These are phyloP conservation scores for Hondaea fermentalgiana DNA, from an alignment of 108 stramenopile genomes.

Conservation along the genomic window DNA sequence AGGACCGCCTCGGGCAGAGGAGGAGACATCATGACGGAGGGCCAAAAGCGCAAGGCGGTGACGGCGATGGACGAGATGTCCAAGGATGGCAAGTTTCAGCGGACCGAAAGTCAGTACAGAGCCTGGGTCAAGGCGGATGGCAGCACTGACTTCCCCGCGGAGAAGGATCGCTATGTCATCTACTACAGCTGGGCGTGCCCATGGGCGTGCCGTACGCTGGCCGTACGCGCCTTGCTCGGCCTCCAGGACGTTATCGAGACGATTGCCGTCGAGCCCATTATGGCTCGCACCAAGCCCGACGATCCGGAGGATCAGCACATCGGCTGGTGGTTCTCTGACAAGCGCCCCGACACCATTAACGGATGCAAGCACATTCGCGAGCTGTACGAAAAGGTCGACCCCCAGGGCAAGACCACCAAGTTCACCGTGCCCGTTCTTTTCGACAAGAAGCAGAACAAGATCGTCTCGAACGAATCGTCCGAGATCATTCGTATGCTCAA, in stretches of 20 bases:
- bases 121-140: conserved; percentile 12
- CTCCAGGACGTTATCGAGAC: conserved; percentile 74
- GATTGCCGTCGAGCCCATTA: conserved; percentile 67
- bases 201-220: conserved; percentile 65
- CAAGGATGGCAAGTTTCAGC: conserved; percentile 20
- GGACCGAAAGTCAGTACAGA: conserved; percentile 16
- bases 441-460: conserved; percentile 80
- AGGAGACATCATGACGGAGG: not conserved
- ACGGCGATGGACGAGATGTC: conserved; percentile 13
- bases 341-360: conserved; percentile 56
- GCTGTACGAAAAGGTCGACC: conserved; percentile 66
- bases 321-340: conserved; percentile 81
- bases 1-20: no score
- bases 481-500: conserved; percentile 96
- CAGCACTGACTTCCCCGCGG: conserved; percentile 3
- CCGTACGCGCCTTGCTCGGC: conserved; percentile 74
- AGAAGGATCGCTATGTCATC: conserved; percentile 47
- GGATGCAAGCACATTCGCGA: conserved; percentile 61
- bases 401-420: conserved; percentile 53
- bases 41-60: not conserved
- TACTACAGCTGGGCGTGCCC: conserved; percentile 55
- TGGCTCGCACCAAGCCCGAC: conserved; percentile 68
- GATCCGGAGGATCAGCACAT: conserved; percentile 65
- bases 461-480: conserved; percentile 93
- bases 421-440: conserved; percentile 89